Evolutionary conservation across 2,329 filamentous ascomycete genomes (phyloP), one percentile per base, ranked within the genome.

Genomic region (Calonectria hawksworthii): DNA sequence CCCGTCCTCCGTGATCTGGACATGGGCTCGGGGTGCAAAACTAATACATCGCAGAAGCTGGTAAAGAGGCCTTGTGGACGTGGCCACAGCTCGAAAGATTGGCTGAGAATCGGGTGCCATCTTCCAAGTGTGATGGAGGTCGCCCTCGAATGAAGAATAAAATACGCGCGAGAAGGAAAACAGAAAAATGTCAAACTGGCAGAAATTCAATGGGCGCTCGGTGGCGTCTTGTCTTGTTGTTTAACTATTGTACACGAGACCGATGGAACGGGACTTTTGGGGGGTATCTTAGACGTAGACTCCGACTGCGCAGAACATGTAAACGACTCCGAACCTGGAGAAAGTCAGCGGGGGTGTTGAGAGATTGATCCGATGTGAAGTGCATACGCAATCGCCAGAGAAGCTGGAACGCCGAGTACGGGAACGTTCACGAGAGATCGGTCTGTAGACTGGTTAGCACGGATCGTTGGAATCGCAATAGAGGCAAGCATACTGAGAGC

Each of bases 241-340:
- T 82, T 82, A 82, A 83, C 83, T 86, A 86, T 78, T 83, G 76
- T 86, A 85, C 84, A 85, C 76, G 77, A 79, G 77, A 79, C 75
- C 79, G 79, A 78, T 77, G 78, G 79, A 78, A 79, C 74, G 84
- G 83, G 75, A 77, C 74, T 81, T 81, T 80, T 26, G 34, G 67
- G 81, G 85, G 87, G 86, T 88, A 87, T 92, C 85, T 89, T 92
- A 99, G 86, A 99, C 95, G 93, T 99, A 99, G 84, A 99, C 97
- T 85, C 97, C 97, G 84, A 97, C 97, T 75, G 96, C 97, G 87
- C 97, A 99, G 87, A 99, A 99, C 94, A 98, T 98, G 88, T 97
- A 98, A 59, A 99, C 96, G 66, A 96, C 94, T 81, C 97, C 97
- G 86, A 98, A 94, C 66, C 96, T 98, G 83, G 14, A 18, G 30